Conservation (phyloP, 805 yeast species). For the Metschnikowia proteae region DNA sequence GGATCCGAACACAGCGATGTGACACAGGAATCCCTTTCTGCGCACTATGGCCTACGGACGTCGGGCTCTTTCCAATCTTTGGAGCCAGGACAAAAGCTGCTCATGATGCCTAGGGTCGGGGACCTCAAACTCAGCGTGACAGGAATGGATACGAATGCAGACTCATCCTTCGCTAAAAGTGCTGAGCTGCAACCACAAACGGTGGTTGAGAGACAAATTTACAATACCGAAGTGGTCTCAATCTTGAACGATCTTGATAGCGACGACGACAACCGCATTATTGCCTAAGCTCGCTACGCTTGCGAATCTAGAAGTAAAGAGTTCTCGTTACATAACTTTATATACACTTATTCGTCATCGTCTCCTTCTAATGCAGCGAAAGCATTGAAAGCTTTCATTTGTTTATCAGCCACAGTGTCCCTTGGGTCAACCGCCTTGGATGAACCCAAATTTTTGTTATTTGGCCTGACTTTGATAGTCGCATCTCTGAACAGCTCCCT, state of each 20-base stretch:
- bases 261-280: slow-evolving; percentile 30
- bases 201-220: slow-evolving; percentile 30
- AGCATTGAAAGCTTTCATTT: slow-evolving; percentile 67
- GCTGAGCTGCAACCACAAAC: slow-evolving; percentile 20
- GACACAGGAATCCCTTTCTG: slow-evolving; percentile 11
- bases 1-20: slow-evolving; percentile 14
- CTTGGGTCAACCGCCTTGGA: slow-evolving; percentile 71
- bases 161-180: slow-evolving; percentile 2
- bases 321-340: slow-evolving; percentile 6
- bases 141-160: slow-evolving; percentile 7
- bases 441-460: slow-evolving; percentile 69
- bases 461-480: slow-evolving; percentile 51
- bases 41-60: background rate
- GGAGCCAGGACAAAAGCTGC: background rate
- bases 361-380: slow-evolving; percentile 73
- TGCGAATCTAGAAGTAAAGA: background rate
- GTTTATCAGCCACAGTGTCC: slow-evolving; percentile 67
- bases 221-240: slow-evolving; percentile 30
- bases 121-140: slow-evolving; percentile 14
- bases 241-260: slow-evolving; percentile 33
- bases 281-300: slow-evolving; percentile 8
- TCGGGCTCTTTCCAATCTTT: background rate
- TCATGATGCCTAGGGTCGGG: slow-evolving; percentile 15
- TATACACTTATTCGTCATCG: slow-evolving; percentile 36
- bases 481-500: slow-evolving; percentile 49